Conservation (phyloP, 257 asterid species). For the Gardenia jasminoides region DNA sequence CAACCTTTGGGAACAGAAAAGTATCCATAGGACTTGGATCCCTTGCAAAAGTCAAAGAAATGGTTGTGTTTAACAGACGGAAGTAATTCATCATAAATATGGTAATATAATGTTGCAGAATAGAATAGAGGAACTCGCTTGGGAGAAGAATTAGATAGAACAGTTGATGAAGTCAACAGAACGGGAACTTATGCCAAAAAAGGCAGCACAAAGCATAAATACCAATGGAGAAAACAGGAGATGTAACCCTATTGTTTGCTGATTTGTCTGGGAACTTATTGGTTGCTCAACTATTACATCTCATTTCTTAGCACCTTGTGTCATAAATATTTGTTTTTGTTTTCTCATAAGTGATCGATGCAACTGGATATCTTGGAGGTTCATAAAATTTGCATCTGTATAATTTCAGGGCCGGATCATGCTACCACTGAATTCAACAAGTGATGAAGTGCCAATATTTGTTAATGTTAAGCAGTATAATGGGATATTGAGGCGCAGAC, state of each 20-base stretch:
- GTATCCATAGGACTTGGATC: not conserved
- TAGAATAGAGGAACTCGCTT: not conserved
- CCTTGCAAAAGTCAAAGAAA: not conserved
- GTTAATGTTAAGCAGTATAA: conserved; percentile 85
- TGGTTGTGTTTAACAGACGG: not conserved
- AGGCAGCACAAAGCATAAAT: not conserved
- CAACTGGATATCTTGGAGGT: not conserved
- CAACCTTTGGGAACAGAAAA: not conserved
- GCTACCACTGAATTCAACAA: conserved; percentile 59
- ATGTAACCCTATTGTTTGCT: not conserved
- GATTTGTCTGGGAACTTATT: not conserved
- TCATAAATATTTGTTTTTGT: not conserved
- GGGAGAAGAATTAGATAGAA: not conserved
- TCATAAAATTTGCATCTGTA: not conserved
- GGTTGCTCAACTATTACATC: not conserved
- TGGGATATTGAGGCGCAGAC: conserved; percentile 73
- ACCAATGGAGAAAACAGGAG: not conserved
- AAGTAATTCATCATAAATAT: not conserved
- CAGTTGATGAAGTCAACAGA: not conserved
- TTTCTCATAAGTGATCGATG: not conserved
- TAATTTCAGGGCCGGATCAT: conserved; percentile 62
- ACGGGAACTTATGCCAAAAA: not conserved
- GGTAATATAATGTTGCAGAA: not conserved
- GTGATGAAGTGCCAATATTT: conserved; percentile 57
- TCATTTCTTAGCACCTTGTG: not conserved